These are phyloP conservation scores for Agapanthus africanus DNA, from an alignment of 106 monocot species.

Conservation along the genomic window DNA sequence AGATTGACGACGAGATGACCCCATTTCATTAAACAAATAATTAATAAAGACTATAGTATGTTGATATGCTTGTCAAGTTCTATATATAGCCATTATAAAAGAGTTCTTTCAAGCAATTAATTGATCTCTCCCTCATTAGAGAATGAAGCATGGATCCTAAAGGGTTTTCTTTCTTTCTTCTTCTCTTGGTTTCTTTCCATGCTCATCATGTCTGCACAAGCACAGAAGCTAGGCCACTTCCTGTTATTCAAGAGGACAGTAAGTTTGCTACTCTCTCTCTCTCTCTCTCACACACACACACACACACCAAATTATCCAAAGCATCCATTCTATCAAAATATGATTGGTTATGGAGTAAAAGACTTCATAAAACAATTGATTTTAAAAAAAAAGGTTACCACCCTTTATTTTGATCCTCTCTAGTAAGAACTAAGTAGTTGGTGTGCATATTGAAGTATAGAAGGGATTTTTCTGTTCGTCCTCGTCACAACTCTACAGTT, in stretches of 20 bases:
- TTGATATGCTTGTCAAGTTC: neutral
- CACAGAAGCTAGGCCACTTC: conserved; percentile 23
- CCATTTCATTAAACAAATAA: neutral
- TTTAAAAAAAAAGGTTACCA: too few species aligned
- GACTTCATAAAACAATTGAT: too few species aligned
- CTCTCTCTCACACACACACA: too few species aligned
- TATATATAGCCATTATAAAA: neutral
- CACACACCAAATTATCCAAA: too few species aligned
- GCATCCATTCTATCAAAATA: too few species aligned
- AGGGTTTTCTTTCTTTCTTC: neutral
- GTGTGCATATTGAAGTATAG: too few species aligned
- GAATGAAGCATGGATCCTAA: neutral
- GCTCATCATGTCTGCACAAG: neutral
- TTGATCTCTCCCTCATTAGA: neutral
- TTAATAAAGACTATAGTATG: neutral
- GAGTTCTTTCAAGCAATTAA: neutral
- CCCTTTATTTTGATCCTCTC: too few species aligned
- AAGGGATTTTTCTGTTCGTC: too few species aligned
- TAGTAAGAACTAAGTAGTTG: too few species aligned
- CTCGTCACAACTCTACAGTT: too few species aligned
- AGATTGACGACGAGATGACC: neutral
- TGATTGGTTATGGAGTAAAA: too few species aligned
- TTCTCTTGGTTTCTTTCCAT: conserved; percentile 17
- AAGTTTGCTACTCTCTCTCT: neutral
- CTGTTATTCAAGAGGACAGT: conserved; percentile 15